Evolutionary conservation across 1,139 yeast genomes (phyloP), one percentile per base, ranked within the genome.

Genomic region (Meyerozyma carpophila): DNA sequence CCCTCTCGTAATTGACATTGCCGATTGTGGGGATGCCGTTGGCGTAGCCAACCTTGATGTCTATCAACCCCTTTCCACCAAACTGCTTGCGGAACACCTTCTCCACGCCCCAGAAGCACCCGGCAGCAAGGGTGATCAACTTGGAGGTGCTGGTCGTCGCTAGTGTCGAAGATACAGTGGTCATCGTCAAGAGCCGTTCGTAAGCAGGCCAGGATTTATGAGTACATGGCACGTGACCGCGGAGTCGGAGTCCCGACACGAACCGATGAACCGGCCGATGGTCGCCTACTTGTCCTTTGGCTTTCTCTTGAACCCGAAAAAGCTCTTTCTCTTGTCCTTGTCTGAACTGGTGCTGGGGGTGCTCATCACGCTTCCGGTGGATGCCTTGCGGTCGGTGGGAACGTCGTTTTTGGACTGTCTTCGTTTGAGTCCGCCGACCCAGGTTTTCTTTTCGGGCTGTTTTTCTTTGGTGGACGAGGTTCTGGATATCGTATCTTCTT

Each of bases 41-140:
- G 44, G 95, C 88, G 62, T 84, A 93, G 2, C 98, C 98, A 10
- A 91, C 98, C 58, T 79, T 82, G 43, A 82, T 74, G 58, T 87
- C 96, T 13, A 84, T 60, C 20, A 91, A 63, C 2, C 91, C 91
- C 57, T 79, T 81, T 44, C 66, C 73, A 5, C 57, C 56, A 52
- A 81, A 85, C 50, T 85, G 76, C 58, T 85, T 85, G 49, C 83
- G 69, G 67, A 79, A 90, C 34, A 91, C 81, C 55, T 85, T 84
- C 58, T 93, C 98, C 10, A 86, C 89, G 16, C 96, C 96, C 98
- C 98, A 91, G 72, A 90, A 93, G 60, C 98, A 91, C 3, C 94
- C 94, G 1, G 86, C 90, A 1, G 88, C 91, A 20, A 84, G 62
- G 0, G 90, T 84, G 44, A 82, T 61, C 32, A 82, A 53, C 52